Conservation (phyloP, 2,329 filamentous ascomycete species). For the Exophiala oligosperma region DNA sequence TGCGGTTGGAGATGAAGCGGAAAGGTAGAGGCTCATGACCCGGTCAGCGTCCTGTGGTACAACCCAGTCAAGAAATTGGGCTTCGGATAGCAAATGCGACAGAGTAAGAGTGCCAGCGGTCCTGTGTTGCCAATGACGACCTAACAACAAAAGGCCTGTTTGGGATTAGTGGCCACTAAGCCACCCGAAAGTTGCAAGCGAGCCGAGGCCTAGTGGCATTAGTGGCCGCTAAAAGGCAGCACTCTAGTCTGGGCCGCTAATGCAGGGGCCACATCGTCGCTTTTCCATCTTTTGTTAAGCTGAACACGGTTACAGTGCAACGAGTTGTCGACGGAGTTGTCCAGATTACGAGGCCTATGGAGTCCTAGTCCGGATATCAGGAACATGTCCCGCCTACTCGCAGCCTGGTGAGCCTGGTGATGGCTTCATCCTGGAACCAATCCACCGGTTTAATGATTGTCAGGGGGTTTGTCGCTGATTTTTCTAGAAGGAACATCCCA, state of each 20-base stretch:
- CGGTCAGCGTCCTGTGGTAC: background rate
- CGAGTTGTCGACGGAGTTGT: too few relatives aligned
- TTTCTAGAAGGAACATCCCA: background rate
- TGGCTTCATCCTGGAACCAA: background rate
- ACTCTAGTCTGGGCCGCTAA: constrained; percentile 1
- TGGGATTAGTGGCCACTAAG: background rate
- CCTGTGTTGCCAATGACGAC: background rate
- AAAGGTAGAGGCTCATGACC: background rate
- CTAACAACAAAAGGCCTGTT: background rate
- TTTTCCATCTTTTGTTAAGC: background rate
- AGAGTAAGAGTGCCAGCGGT: too few relatives aligned
- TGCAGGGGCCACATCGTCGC: constrained; percentile 11
- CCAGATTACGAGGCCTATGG: too few relatives aligned
- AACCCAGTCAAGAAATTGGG: background rate
- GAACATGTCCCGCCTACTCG: too few relatives aligned
- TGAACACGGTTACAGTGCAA: too few relatives aligned
- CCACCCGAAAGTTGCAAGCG: background rate
- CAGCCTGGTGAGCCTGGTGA: too few relatives aligned
- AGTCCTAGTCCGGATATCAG: too few relatives aligned
- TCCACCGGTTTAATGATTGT: background rate
- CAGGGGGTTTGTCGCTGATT: background rate
- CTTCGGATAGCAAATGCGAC: background rate
- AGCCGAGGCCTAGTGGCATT: background rate
- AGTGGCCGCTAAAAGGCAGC: background rate
- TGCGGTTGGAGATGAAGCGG: background rate